Conservation (phyloP, 2,329 filamentous ascomycete species). For the Magnaporthiopsis rhizophila region DNA sequence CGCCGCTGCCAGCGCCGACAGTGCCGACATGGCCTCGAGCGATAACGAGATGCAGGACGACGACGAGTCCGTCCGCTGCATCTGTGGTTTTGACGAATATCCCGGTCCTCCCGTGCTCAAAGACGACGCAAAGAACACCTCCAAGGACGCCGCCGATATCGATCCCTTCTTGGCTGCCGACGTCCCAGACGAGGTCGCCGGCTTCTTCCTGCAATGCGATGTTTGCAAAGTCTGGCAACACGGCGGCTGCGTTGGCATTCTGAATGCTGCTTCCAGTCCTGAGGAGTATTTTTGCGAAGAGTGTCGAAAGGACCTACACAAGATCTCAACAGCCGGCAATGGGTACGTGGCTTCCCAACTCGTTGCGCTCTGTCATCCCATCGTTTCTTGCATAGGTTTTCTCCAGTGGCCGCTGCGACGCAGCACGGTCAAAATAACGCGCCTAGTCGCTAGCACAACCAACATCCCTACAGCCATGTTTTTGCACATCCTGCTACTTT, state of each 20-base stretch:
- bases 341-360: constrained; percentile 55
- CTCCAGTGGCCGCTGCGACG: not conserved
- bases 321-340: constrained; percentile 69
- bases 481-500: not conserved
- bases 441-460: not conserved
- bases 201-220: constrained; percentile 97
- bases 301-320: constrained; percentile 87
- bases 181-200: constrained; percentile 77
- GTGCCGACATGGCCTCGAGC: constrained; percentile 50
- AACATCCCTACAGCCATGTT: not conserved
- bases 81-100: constrained; percentile 92
- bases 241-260: constrained; percentile 93
- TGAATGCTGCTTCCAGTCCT: constrained; percentile 85
- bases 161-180: constrained; percentile 52
- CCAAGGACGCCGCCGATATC: constrained; percentile 49
- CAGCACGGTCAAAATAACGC: not conserved
- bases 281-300: constrained; percentile 98
- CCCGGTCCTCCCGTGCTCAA: constrained; percentile 64
- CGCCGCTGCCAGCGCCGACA: constrained; percentile 28
- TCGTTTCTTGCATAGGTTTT: not conserved
- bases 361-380: constrained; percentile 13
- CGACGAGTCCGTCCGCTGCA: constrained; percentile 90
- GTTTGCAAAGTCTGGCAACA: constrained; percentile 98
- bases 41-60: constrained; percentile 70
- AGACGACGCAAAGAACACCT: constrained; percentile 39